Base-by-base conservation (phyloP, 2,329 filamentous ascomycete genomes). In the Ophiocordyceps unilateralis region DNA sequence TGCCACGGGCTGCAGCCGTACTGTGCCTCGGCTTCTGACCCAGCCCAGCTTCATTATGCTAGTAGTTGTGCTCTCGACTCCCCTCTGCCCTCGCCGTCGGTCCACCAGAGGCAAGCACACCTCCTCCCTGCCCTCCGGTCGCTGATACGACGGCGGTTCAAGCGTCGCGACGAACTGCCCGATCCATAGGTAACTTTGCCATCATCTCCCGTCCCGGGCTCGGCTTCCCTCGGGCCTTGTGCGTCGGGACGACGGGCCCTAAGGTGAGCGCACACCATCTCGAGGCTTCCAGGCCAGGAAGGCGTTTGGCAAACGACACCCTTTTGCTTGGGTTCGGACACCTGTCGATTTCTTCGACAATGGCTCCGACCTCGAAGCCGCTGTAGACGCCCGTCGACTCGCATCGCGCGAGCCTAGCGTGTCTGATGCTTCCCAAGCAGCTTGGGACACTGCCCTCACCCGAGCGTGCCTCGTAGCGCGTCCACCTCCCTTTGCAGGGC, bases 401-500 rank as follows among this genome's bases (percentile, higher is more conserved):
- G 32, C 24, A 26, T 26, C 24, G 17, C 8, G 10, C 32, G 32
- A 17, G 32, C 32, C 11, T 36, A 36, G n/a, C 32, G 32, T 19
- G 14, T 17, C n/a, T n/a, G 19, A 10, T 36, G 7, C 8, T 11
- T 20, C 10, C 36, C 19, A 22, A 21, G 19, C 20, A 39, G 11
- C 10, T 11, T 4, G 14, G 12, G 12, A 11, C n/a, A 30, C 28
- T 5, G 28, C 14, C n/a, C 26, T 42, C 22, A 42, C 32, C 23
- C 46, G 39, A 58, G 30, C 49, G 59, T 55, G 19, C 59, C 61
- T 42, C 60, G 53, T 39, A 81, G 53, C 4, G 74, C 81, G 59
- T 89, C 82, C 34, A 89, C 82, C 54, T 89, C 83, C 54, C 72
- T 72, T 59, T 85, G 82, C 48, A 89, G 60, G 20, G 77, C 76